These are phyloP conservation scores for Setaria viridis DNA, from an alignment of 202 grass and related monocot species.

Conservation along the genomic window DNA sequence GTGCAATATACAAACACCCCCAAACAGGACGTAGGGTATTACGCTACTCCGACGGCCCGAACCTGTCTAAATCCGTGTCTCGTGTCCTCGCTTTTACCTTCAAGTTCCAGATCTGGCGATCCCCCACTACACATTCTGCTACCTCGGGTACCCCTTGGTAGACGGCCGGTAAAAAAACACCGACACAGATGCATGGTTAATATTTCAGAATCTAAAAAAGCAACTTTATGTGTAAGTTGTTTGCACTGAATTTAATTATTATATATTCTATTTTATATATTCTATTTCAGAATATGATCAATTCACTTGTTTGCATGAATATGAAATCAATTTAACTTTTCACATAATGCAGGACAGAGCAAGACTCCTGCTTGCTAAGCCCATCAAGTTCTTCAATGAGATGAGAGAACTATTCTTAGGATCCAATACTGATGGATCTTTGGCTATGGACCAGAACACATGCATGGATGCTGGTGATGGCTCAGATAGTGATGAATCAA, in stretches of 20 bases:
- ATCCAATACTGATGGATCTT: not conserved
- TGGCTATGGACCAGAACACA: not conserved
- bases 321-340: too few relatives aligned
- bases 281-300: not conserved
- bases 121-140: too few relatives aligned
- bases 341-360: not conserved
- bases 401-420: not conserved
- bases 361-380: not conserved
- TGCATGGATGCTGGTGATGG: not conserved
- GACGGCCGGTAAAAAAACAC: too few relatives aligned
- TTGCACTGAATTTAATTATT: not conserved
- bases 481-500: not conserved
- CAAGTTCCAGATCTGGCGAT: too few relatives aligned
- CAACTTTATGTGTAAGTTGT: not conserved
- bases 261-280: not conserved
- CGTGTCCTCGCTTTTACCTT: too few relatives aligned
- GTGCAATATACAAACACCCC: too few relatives aligned
- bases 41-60: too few relatives aligned
- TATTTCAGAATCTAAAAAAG: not conserved
- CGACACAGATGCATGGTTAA: not conserved
- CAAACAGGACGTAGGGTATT: too few relatives aligned
- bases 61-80: too few relatives aligned
- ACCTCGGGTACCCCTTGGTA: too few relatives aligned
- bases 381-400: conserved; percentile 8
- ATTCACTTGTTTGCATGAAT: not conserved